Evolutionary conservation across 495 filamentous ascomycete species (phyloP).

Genomic region (Xylaria flabelliformis): DNA sequence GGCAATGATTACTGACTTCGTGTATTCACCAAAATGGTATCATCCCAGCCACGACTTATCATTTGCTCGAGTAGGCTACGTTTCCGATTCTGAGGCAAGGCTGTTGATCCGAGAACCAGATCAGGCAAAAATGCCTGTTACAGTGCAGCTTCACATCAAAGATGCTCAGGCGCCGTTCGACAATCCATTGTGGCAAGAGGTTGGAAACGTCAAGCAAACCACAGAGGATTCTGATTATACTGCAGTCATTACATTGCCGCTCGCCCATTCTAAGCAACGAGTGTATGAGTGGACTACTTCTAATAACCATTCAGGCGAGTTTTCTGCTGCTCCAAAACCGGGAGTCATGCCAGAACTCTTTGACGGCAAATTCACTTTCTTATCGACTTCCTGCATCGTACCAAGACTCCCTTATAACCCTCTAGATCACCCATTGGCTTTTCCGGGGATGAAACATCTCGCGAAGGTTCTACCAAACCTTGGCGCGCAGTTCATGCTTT

Average conservation of each 20-base stretch:
- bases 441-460: constrained; percentile 78
- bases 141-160: constrained; percentile 62
- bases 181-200: constrained; percentile 67
- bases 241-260: constrained; percentile 64
- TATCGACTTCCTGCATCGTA: constrained; percentile 91
- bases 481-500: constrained; percentile 88
- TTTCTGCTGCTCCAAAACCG: constrained; percentile 68
- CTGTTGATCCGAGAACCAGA: constrained; percentile 86
- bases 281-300: constrained; percentile 83
- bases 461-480: constrained; percentile 67
- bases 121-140: constrained; percentile 72
- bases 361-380: constrained; percentile 76
- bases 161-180: constrained; percentile 53
- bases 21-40: constrained; percentile 70
- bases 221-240: constrained; percentile 85
- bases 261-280: constrained; percentile 57
- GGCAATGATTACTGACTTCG: constrained; percentile 71
- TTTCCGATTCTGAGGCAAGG: constrained; percentile 80
- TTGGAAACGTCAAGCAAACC: constrained; percentile 67
- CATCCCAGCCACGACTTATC: constrained; percentile 76
- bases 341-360: constrained; percentile 64
- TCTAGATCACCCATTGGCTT: constrained; percentile 76
- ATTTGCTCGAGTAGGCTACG: constrained; percentile 84
- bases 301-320: constrained; percentile 78
- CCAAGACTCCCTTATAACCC: constrained; percentile 87